Base-by-base conservation (phyloP, 1,284 basidiomycete genomes). In the Volvariella volvacea region DNA sequence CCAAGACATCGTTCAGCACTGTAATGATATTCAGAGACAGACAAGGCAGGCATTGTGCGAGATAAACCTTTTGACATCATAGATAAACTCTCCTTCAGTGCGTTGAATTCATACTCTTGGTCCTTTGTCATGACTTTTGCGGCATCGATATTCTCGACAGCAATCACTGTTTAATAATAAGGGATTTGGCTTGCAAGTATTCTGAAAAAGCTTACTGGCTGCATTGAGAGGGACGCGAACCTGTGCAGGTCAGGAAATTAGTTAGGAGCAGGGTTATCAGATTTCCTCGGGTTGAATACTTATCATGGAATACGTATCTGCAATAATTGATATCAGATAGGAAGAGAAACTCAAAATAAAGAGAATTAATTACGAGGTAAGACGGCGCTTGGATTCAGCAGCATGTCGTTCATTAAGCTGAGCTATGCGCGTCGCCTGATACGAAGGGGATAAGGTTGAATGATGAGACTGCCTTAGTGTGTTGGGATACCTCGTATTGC, bases 171-270 rank as follows among this genome's bases (percentile, higher is more conserved):
- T 28, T 12, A 30, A 42, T 42, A 28, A 30, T 31, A 48, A 30
- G 6, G 25, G 6, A 6, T 6, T 30, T 14, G 37, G 32, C 22
- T 44, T 16, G 1, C 42, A 14, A 30, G 28, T 37, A 16, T 28
- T 17, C 15, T 12, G 12, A 43, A 22, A 36, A 32, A 6, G 72
- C 82, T 59, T 52, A 88, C 86, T 66, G 1, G 91, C 92, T 25
- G 90, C 93, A 58, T 95, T 94, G 49, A 95, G 70, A 15, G 92
- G 92, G 38, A 95, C 92, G 52, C 92, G 82, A 58, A 92, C 90
- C 70, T 90, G 78, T 81, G 46, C 53, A 55, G 49, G 59, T 59
- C 47, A 45, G 50, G 42, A 49, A 43, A 48, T 28, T 40, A 44
- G 20, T 42, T 41, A n/a, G 21, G 50, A 38, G 10, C 17, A 22